Evolutionary conservation across 805 yeast genomes (phyloP), one percentile per base, ranked within the genome.

Genomic region (Limtongia smithiae): DNA sequence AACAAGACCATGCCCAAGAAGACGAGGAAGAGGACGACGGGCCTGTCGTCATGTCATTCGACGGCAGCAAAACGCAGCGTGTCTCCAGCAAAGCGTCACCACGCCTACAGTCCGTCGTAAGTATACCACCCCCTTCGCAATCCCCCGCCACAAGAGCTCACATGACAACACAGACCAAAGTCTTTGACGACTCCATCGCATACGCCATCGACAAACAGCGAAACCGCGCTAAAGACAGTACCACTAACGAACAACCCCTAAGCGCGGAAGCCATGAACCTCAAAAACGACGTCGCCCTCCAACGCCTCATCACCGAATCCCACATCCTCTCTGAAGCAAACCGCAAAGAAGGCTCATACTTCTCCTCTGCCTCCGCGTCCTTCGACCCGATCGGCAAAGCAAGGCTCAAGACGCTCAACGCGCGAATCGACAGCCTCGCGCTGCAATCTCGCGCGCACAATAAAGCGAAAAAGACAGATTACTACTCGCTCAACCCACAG

Each of bases 281-380:
- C 48, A 77, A 80, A 47, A 81, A 84, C 61, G 91, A 83, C 62
- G 59, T 83, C 28, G 85, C 79, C 48, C 71, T 84, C 36, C 88
- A 84, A 59, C 66, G 90, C 41, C 70, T 84, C 20, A 69, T 84
- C 27, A 72, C 72, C 50, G 91, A 84, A 63, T 82, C 89, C 0
- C 89, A 83, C 60, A 81, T 85, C 37, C 68, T 71, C 21, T 61
- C 67, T 2, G 69, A 67, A 38, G 66, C 66, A 17, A 34, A 55
- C 24, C 38, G 42, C 17, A 50, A 48, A 20, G 45, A 34, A 31
- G 44, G 44, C 8, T 11, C 35, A 11, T 28, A 42, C 22, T 9
- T 40, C 11, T 30, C 38, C 14, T n/a, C 8, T 14, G 24, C 65
- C 15, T 60, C 66, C 22, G 37, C 28, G 4, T 70, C 65, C 36